Evolutionary conservation across 352 stramenopile species (phyloP), one percentile per base, ranked within the genome.

Genomic region (Phytophthora boehmeriae): DNA sequence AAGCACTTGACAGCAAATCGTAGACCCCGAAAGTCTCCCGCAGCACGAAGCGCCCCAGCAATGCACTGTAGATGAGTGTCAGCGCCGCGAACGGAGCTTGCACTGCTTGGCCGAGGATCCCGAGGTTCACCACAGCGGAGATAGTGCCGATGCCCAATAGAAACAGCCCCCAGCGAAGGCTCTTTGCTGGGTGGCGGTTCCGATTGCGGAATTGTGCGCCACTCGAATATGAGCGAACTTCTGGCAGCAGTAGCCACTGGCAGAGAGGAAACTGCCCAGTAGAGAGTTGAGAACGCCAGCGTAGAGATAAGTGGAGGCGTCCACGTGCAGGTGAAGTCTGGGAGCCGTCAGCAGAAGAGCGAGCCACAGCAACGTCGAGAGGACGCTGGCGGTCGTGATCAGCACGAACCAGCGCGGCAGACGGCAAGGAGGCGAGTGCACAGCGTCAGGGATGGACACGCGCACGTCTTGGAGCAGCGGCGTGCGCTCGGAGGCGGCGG

Each of bases 231-330:
- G 83, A 19, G 83, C 81, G 41, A 73, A 81, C 48, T 93, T 93
- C 52, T 93, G 83, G 50, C 83, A 93, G 65, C 81, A 93, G 47
- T 93, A 93, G 56, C 83, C 83, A 32, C 83, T 91, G 36, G 83
- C 83, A 3, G 81, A 90, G 38, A 93, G 66, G 42, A 91, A 93
- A 28, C 79, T 89, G 19, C 83, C 83, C 11, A 93, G 65, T 41
- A 93, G 51, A 39, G 81, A 90, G 66, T 91, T 93, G 52, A 91
- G 52, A 39, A 93, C 76, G 27, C 83, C 80, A 0, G 80, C 79
- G 55, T 90, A 92, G 28, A 92, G 69, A 39, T 79, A 81, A 22
- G 81, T 50, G 11, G 57, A 69, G 45, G 46, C 51, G 19, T 61
- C 19, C 56, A 72, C 16, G 39, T 54, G 42, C 46, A 79, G 59